Percentiles rank a stretch among this genome's conserved stretches.
These are phyloP conservation scores for Pinus albicaulis DNA, from an alignment of 75 land plant species.

Conservation along the genomic window DNA sequence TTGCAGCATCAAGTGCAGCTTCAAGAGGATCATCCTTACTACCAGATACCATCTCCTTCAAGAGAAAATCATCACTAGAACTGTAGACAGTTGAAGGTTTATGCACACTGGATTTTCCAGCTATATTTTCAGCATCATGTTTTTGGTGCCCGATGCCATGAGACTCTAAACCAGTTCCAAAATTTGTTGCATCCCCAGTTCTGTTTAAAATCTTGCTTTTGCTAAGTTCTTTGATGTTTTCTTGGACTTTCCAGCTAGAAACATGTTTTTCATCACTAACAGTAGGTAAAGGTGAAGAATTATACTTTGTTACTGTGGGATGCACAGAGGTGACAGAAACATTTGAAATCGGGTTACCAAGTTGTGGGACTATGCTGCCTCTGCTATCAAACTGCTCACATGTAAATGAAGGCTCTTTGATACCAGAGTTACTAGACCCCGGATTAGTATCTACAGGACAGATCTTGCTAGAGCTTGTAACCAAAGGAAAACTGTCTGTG, in stretches of 20 bases:
- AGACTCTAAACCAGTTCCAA: neutral
- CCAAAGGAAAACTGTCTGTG: neutral
- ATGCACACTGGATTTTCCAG: neutral
- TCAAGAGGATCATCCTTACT: slow-evolving; percentile 41
- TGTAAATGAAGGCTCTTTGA: neutral
- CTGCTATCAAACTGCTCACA: neutral
- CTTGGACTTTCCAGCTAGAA: neutral
- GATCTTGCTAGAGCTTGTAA: neutral
- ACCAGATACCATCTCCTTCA: slow-evolving; percentile 49
- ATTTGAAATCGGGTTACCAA: neutral
- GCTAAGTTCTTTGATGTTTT: neutral
- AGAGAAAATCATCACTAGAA: slow-evolving; percentile 10
- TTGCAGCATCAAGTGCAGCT: slow-evolving; percentile 28
- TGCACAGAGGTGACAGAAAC: neutral
- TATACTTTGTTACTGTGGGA: neutral
- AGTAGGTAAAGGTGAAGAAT: neutral
- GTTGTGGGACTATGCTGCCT: neutral
- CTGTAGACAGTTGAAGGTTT: neutral
- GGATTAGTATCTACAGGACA: neutral
- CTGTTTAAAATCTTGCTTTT: too few species aligned
- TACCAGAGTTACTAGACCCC: neutral
- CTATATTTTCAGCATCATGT: neutral
- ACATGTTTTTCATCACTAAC: neutral
- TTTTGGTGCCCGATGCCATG: neutral
- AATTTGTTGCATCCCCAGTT: neutral